Conservation (phyloP, 495 filamentous ascomycete species). For the Collariella sp. region DNA sequence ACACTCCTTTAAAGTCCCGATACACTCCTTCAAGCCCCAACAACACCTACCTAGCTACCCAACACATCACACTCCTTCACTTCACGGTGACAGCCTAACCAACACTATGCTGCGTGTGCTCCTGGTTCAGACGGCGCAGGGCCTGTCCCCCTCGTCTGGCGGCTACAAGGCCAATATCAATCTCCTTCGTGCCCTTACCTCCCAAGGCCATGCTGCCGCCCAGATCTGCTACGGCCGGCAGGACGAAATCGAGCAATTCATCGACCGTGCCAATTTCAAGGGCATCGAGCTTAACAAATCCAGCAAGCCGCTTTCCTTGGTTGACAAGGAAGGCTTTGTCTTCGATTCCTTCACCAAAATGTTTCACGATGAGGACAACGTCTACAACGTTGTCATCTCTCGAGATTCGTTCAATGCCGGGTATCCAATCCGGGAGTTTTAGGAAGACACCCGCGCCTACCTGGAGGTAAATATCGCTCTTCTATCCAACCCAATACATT, state of each 20-base stretch:
- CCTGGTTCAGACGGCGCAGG: slow-evolving; percentile 28
- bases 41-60: neutral
- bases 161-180: slow-evolving; percentile 27
- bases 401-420: slow-evolving; percentile 12
- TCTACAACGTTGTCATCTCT: slow-evolving; percentile 20
- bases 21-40: neutral
- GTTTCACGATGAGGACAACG: slow-evolving; percentile 20
- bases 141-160: slow-evolving; percentile 26
- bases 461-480: slow-evolving; percentile 15
- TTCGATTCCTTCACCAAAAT: slow-evolving; percentile 13
- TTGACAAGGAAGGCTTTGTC: neutral
- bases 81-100: neutral
- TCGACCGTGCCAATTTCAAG: slow-evolving; percentile 11
- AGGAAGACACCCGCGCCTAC: slow-evolving; percentile 18
- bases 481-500: neutral
- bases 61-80: neutral
- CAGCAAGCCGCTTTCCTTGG: neutral
- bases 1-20: neutral
- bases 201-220: slow-evolving; percentile 13
- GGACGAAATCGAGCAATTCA: slow-evolving; percentile 14
- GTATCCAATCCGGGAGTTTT: slow-evolving; percentile 21
- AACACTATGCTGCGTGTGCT: slow-evolving; percentile 20
- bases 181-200: slow-evolving; percentile 18
- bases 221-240: slow-evolving; percentile 25
- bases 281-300: slow-evolving; percentile 16